phyloP scores from a whole-genome alignment of 2,329 filamentous ascomycete species.

The Diaporthe ampelina region DNA sequence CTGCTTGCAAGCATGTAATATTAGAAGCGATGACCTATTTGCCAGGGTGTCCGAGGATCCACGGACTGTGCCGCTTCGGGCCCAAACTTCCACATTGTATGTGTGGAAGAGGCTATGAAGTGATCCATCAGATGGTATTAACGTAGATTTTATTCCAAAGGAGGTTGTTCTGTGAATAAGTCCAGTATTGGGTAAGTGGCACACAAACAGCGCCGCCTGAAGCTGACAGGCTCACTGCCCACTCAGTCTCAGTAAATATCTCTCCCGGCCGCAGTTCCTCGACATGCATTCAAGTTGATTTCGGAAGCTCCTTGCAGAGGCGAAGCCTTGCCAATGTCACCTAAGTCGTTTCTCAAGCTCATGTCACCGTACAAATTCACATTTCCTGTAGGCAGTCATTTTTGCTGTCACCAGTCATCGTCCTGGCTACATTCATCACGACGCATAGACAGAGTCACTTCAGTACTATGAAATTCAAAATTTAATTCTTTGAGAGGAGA shows the following conservation, averaged over 20 bases:
- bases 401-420: too few relatives aligned
- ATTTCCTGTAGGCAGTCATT: too few relatives aligned
- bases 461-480: not conserved
- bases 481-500: conserved; percentile 11
- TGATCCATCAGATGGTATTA: not conserved
- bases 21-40: not conserved
- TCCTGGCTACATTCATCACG: not conserved
- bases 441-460: too few relatives aligned
- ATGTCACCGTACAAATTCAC: not conserved
- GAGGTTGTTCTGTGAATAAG: not conserved
- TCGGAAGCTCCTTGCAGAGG: too few relatives aligned
- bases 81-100: not conserved
- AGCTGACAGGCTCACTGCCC: not conserved
- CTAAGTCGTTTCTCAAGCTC: not conserved
- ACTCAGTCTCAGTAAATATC: not conserved
- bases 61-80: not conserved
- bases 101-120: not conserved
- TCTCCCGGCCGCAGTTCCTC: not conserved
- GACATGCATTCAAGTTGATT: not conserved
- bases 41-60: not conserved
- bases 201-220: not conserved
- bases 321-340: not conserved
- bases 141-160: too few relatives aligned
- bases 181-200: not conserved
- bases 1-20: not conserved